Evolutionary conservation across 2,329 filamentous ascomycete genomes (phyloP).

Genomic region (Phialophora tarda): DNA sequence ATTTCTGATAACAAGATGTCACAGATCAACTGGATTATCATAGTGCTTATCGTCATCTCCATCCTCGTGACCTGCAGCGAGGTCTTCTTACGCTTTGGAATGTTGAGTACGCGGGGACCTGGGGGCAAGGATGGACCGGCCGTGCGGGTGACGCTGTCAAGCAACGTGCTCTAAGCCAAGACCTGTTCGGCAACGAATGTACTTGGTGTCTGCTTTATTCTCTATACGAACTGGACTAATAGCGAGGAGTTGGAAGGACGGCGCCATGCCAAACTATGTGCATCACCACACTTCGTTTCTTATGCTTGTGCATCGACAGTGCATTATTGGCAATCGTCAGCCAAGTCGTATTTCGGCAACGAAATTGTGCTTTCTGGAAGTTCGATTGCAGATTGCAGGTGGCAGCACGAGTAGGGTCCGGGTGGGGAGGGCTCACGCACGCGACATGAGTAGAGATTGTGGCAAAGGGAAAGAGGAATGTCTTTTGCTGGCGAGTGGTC

Average conservation of each 20-base stretch:
- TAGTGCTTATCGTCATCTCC: slow-evolving; percentile 86
- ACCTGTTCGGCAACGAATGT: not conserved
- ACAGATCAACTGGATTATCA: slow-evolving; percentile 90
- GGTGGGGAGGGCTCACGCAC: slow-evolving; percentile 9
- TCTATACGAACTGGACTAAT: not conserved
- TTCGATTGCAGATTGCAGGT: not conserved
- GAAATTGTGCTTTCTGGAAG: slow-evolving; percentile 13
- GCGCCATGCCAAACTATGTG: not conserved
- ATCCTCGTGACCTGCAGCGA: slow-evolving; percentile 91
- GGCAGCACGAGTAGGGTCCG: slow-evolving; percentile 6
- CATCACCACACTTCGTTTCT: not conserved
- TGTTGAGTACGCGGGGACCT: slow-evolving; percentile 56
- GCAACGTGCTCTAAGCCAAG: slow-evolving; percentile 7
- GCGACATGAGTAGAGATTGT: slow-evolving; percentile 14
- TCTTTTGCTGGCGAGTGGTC: not conserved
- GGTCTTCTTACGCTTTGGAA: slow-evolving; percentile 82
- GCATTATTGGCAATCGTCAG: not conserved
- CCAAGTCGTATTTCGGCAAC: slow-evolving; percentile 12
- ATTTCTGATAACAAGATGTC: slow-evolving; percentile 97
- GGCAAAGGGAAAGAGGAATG: slow-evolving; percentile 11
- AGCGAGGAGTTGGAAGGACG: slow-evolving; percentile 16
- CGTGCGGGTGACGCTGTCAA: not conserved
- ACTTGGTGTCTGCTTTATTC: not conserved
- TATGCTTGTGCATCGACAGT: slow-evolving; percentile 5
- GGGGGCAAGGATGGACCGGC: slow-evolving; percentile 10